These are phyloP conservation scores for Fusarium chlamydosporum DNA, from an alignment of 2,329 filamentous ascomycete species.

Conservation along the genomic window DNA sequence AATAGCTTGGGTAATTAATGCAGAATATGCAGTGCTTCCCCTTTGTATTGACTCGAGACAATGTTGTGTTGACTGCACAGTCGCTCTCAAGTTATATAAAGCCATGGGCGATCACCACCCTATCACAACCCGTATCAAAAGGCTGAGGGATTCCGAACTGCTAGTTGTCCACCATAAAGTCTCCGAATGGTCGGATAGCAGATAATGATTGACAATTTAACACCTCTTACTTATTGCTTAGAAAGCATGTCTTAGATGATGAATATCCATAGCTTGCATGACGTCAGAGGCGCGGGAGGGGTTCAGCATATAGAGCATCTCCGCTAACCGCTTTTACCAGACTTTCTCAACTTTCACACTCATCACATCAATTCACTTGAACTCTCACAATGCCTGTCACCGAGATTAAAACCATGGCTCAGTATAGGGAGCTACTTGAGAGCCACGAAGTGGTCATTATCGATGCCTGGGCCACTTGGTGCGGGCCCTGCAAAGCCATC, in stretches of 20 bases:
- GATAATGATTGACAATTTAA: too few species aligned
- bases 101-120: too few species aligned
- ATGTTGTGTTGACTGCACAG: too few species aligned
- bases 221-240: background rate
- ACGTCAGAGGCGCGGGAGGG: background rate
- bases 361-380: background rate
- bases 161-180: too few species aligned
- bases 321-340: background rate
- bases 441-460: background rate
- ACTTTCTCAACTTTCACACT: background rate
- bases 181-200: too few species aligned
- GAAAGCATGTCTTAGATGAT: background rate
- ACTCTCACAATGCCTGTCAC: background rate
- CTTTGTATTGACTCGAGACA: too few species aligned
- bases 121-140: too few species aligned
- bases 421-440: fast-evolving
- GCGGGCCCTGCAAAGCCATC: background rate
- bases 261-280: background rate
- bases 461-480: background rate
- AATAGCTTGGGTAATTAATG: background rate
- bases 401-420: background rate
- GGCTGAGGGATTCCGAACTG: too few species aligned
- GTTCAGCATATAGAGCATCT: background rate
- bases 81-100: too few species aligned
- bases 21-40: too few species aligned